Base-by-base conservation (phyloP, 2,329 filamentous ascomycete genomes). In the Apiospora koreana region DNA sequence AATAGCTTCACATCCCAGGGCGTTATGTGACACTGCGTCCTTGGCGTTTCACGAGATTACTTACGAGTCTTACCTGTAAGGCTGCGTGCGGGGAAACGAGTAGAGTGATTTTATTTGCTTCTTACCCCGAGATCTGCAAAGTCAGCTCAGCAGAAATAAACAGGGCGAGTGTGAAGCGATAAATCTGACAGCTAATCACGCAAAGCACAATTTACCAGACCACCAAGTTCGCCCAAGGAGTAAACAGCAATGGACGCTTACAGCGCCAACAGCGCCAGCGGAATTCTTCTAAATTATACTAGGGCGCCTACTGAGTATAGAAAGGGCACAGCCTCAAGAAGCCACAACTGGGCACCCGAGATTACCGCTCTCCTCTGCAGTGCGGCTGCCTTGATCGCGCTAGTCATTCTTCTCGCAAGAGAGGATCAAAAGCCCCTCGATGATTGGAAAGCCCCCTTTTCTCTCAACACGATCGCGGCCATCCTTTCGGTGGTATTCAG, bases 381-480 rank as follows among this genome's bases (percentile, higher is more conserved):
- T 42, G 35, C 68, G 1, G 38, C 18, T 3, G 46, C 74, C n/a
- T 12, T 76, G 5, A 21, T 64, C 12, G 41, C 72, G 5, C 18
- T 74, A 3, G 18, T 76, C 25, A 64, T 38, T 14, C 28, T 77
- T 2, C 65, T 77, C 1, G 23, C 58, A 41, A 69, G 68, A 23
- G 68, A 67, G 18, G 64, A 76, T 23, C 38, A 66, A 2, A 50
- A 68, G 3, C 73, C 43, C 12, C 41, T 76, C 25, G 35, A 43
- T 5, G 28, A 73, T 25, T 76, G 73, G 73, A 72, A 65, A 25
- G 65, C 67, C 23, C 12, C 58, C 21, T 1, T 77, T 16, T 74
- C 76, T 1, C 68, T 74, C 14, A 76, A 73, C 48, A 62, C 73
- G 0, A n/a, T 73, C 0, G 66, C 75, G 8, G 76, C 76, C 2